Conservation (phyloP, 78 protist genomes). For the Goniomonas avonlea region DNA sequence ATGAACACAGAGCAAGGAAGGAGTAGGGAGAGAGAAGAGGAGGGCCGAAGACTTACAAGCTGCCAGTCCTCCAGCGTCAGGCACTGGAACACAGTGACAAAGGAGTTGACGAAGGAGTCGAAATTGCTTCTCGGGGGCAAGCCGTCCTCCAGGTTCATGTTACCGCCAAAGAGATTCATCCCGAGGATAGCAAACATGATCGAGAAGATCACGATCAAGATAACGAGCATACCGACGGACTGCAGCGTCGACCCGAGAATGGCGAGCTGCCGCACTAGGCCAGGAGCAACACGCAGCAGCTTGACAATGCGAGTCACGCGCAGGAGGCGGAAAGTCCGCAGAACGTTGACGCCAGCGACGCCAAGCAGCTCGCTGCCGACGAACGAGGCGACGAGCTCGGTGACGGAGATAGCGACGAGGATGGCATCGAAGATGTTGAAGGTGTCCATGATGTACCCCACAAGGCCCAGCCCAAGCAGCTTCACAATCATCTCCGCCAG, state of each 20-base stretch:
- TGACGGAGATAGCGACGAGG: not conserved
- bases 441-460: not conserved
- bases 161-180: not conserved
- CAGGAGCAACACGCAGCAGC: too few species aligned
- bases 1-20: too few species aligned
- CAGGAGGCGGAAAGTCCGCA: not conserved
- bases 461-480: not conserved
- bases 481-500: not conserved
- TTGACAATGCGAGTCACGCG: not conserved
- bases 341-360: not conserved
- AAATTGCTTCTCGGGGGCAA: not conserved
- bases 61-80: conserved; percentile 1
- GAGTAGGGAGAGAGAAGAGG: too few species aligned
- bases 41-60: too few species aligned
- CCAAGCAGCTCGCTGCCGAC: not conserved
- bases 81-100: not conserved
- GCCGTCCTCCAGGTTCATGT: not conserved
- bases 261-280: too few species aligned
- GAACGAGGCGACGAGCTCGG: not conserved
- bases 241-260: too few species aligned
- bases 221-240: too few species aligned
- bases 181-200: too few species aligned
- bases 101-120: not conserved
- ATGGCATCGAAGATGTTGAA: not conserved
- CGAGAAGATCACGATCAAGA: too few species aligned